Base-by-base conservation (phyloP, 306 rosid genomes). In the Prinsepia uniflora region DNA sequence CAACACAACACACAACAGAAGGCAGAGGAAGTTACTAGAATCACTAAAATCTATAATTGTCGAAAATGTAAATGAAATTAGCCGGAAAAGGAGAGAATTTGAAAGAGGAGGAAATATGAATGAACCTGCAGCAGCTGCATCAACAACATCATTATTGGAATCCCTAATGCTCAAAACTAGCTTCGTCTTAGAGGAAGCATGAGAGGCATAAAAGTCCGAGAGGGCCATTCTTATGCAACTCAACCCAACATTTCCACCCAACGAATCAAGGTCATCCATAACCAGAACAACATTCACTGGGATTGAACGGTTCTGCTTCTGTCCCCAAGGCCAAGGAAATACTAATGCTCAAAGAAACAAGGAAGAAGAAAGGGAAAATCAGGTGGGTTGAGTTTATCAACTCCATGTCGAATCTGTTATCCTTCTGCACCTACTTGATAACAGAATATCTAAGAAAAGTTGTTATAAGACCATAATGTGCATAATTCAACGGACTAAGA, bases 101-200 rank as follows among this genome's bases (percentile, higher is more conserved):
- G 15, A 56, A 39, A 68, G 41, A 30, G 36, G 36, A 30, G 36
- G 36, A 30, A 1, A 30, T 30, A 30, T 1, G 36, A 30, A 3
- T 30, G 36, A 30, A 76, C 80, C 80, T 69, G 36, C 70, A 54
- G 71, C 75, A 67, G 80, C 80, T 50, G 80, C 75, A 4, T 10
- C 48, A 52, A 76, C 71, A 42, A 69, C 71, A 52, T 76, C 55
- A 6, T 22, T 3, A 22, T 30, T 50, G 15, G 70, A 70, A 24
- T 76, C 66, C 56, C 75, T 57, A 8, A n/a, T 18, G 61, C 50
- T 14, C 47, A 76, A 46, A 8, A 42, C 53, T 19, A 76, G 56
- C 74, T 64, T 61, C 20, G 59, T 72, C 10, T 3, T 72, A 53
- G 63, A 45, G 12, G 63, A 36, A 72, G 40, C 14, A 17, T 58